Evolutionary conservation across 2,329 filamentous ascomycete species (phyloP).

Genomic region (Teratosphaeria pseudoeucalypti): DNA sequence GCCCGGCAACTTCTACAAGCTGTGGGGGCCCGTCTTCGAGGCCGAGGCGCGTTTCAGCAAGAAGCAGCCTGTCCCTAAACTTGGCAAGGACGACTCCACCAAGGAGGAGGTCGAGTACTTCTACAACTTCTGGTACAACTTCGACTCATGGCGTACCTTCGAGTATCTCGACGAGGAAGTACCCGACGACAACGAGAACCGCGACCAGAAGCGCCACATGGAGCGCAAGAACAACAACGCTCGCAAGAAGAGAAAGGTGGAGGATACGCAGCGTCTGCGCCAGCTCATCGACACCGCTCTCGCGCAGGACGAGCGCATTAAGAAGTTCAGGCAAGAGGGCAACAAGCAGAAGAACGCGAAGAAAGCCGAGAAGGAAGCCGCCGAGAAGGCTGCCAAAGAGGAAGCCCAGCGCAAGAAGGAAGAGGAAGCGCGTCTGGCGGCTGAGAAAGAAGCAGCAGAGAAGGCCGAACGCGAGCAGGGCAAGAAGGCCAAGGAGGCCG

Average conservation of each 20-base stretch:
- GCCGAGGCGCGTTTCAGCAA: constrained; percentile 89
- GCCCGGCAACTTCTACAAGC: constrained; percentile 88
- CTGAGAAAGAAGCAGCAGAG: constrained; percentile 75
- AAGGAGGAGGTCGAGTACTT: constrained; percentile 89
- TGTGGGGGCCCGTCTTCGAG: constrained; percentile 85
- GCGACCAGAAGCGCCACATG: constrained; percentile 95
- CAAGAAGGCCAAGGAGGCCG: constrained; percentile 98
- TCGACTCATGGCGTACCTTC: constrained; percentile 94
- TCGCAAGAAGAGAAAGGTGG: constrained; percentile 98
- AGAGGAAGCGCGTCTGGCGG: constrained; percentile 67
- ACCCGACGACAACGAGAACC: constrained; percentile 96
- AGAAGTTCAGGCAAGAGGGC: constrained; percentile 87
- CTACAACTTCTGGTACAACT: constrained; percentile 99
- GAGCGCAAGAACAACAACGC: constrained; percentile 98
- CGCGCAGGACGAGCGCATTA: constrained; percentile 84
- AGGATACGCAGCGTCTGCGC: constrained; percentile 85
- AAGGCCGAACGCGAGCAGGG: constrained; percentile 71
- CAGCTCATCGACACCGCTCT: constrained; percentile 81
- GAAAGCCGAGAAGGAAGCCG: constrained; percentile 78
- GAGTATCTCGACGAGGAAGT: constrained; percentile 99
- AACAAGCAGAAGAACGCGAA: constrained; percentile 96
- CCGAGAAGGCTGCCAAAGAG: constrained; percentile 75
- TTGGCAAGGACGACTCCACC: constrained; percentile 73
- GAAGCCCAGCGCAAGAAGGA: constrained; percentile 76
- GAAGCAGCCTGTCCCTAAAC: constrained; percentile 71